These are phyloP conservation scores for Hysterium pulicare DNA, from an alignment of 2,329 filamentous ascomycete species.

Conservation along the genomic window DNA sequence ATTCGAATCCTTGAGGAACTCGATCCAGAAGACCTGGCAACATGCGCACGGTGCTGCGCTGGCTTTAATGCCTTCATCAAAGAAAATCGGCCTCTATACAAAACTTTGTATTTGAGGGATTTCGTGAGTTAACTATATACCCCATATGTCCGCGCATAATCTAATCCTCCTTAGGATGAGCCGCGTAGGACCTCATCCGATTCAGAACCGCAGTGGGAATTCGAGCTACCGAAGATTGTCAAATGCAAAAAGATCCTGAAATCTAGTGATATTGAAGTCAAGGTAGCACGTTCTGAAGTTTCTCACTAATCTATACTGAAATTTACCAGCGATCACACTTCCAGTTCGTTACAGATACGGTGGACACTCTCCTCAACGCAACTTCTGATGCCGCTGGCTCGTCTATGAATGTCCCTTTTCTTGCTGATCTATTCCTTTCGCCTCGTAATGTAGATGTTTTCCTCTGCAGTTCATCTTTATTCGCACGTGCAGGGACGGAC, in stretches of 20 bases:
- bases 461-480: slow-evolving; percentile 63
- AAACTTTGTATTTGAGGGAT: slow-evolving; percentile 57
- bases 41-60: slow-evolving; percentile 26
- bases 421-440: slow-evolving; percentile 41
- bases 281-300: slow-evolving; percentile 23
- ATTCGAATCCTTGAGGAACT: slow-evolving; percentile 33
- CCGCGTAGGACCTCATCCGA: slow-evolving; percentile 27
- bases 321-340: slow-evolving; percentile 28
- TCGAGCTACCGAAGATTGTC: slow-evolving; percentile 26
- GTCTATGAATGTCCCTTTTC: slow-evolving; percentile 46
- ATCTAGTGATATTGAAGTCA: slow-evolving; percentile 39
- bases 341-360: slow-evolving; percentile 35
- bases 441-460: slow-evolving; percentile 57
- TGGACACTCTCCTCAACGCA: slow-evolving; percentile 36
- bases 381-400: slow-evolving; percentile 38
- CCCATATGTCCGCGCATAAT: neutral
- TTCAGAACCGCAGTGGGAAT: slow-evolving; percentile 29
- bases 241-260: slow-evolving; percentile 44
- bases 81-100: slow-evolving; percentile 59
- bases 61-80: slow-evolving; percentile 53
- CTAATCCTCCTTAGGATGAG: slow-evolving; percentile 34
- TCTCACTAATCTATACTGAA: slow-evolving; percentile 11
- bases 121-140: slow-evolving; percentile 45
- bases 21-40: slow-evolving; percentile 27
- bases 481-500: slow-evolving; percentile 51